A percentile compares a stretch with the other conserved stretches of the same genome.
Evolutionary conservation across 805 yeast genomes (phyloP).

Genomic region (Candida succiphila): DNA sequence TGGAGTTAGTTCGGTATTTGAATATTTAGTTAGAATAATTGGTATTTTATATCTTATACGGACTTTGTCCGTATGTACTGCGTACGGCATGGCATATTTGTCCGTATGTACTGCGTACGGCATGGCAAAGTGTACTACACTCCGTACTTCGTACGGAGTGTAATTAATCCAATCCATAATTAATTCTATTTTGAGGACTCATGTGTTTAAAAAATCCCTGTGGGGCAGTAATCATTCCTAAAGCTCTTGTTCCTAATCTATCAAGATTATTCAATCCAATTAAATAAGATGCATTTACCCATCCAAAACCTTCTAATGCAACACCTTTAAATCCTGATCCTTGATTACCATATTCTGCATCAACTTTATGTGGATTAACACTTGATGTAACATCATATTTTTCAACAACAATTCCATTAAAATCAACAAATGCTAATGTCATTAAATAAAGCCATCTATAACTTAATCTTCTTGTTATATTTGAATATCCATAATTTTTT

Average conservation of each 20-base stretch:
- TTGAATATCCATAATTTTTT: conserved; percentile 55
- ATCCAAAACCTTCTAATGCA: conserved; percentile 94
- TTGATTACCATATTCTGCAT: conserved; percentile 95
- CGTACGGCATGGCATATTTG: too few species aligned
- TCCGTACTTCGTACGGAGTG: too few species aligned
- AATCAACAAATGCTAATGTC: conserved; percentile 84
- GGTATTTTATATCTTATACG: too few species aligned
- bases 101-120: too few species aligned
- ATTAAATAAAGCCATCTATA: conserved; percentile 87
- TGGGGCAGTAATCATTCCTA: conserved; percentile 76
- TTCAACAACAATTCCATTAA: conserved; percentile 91
- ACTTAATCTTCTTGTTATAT: conserved; percentile 58
- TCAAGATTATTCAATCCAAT: conserved; percentile 63
- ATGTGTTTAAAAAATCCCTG: conserved; percentile 43
- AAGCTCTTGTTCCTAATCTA: conserved; percentile 58
- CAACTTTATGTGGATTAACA: conserved; percentile 81
- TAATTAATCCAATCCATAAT: conserved; percentile 26
- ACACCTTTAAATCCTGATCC: conserved; percentile 90
- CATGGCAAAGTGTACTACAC: too few species aligned
- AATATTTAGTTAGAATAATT: too few species aligned
- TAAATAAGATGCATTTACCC: conserved; percentile 88
- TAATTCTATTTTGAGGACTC: conserved; percentile 29
- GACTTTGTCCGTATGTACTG: too few species aligned
- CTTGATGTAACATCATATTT: conserved; percentile 84
- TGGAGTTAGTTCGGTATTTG: too few species aligned